Base-by-base conservation (phyloP, 108 stramenopile species). In the Pseudonitzschia multistriata region DNA sequence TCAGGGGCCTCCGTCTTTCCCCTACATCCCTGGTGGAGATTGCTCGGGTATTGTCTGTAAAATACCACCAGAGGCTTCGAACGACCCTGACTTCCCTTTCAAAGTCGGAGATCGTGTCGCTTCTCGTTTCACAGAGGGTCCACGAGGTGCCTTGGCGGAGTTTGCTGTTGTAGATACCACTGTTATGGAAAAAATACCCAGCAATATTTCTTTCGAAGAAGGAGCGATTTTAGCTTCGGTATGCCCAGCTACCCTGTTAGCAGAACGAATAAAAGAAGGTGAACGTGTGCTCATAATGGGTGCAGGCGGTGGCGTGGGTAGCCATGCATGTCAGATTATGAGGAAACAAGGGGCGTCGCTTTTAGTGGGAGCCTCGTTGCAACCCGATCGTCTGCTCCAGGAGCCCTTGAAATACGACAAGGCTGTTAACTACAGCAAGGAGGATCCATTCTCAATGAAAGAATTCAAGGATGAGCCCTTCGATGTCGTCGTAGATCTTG, bases 1-100 rank as follows among this genome's bases (percentile, higher is more conserved):
- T 17, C 88, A 88, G 67, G 88, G 88, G 0, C 88, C 88, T 27
- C 83, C 81, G 19, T 78, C 79, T 3, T 80, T 88, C 37, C 88
- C 88, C 0, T 88, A 88, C 49, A 71, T 83, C 39, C 88, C 85
- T 11, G 83, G 85, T 35, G 88, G 88, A 13, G 88, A 88, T 73
- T 79, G 76, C 35, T 81, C 78, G 37, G 88, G 88, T 6, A 68
- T 80, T 42, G 85, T 88, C 0, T 35, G 31, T 29, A 78, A 81
- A 62, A 63, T 84, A 25, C 80, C 79, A 14, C 31, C 68, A 1
- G 70, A 81, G 30, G 67, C 34, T 29, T 61, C 63, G 36, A 48
- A 71, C 27, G 62, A 72, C 35, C 35, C 31, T 1, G 59, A 5
- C 24, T 72, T 35, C 19, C 71, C 71, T 14, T 85, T 84, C 42